These are phyloP conservation scores for Fusarium sp. DNA, from an alignment of 2,329 filamentous ascomycete genomes.

Conservation along the genomic window DNA sequence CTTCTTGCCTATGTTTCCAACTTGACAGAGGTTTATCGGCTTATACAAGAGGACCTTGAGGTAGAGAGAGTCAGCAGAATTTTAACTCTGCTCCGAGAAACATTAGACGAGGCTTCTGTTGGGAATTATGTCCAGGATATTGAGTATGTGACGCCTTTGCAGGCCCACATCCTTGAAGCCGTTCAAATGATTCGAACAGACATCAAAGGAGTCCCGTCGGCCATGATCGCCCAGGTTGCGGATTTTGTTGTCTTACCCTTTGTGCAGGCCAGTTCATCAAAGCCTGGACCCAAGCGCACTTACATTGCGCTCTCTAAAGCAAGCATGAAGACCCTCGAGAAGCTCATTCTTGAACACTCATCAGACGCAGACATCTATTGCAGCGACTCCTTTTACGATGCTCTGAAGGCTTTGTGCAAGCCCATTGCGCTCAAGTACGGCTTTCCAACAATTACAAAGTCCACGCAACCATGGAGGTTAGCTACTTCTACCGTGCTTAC, in stretches of 20 bases:
- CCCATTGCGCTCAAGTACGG: constrained; percentile 85
- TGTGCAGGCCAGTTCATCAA: constrained; percentile 54
- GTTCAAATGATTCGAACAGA: constrained; percentile 77
- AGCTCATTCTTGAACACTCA: constrained; percentile 70
- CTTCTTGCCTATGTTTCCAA: constrained; percentile 86
- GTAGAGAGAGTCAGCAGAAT: constrained; percentile 75
- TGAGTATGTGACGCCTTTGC: constrained; percentile 79
- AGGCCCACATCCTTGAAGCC: constrained; percentile 76
- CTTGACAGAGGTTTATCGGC: constrained; percentile 81
- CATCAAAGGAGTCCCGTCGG: constrained; percentile 72
- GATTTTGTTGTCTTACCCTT: constrained; percentile 81
- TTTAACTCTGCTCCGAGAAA: constrained; percentile 76
- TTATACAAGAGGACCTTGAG: constrained; percentile 75
- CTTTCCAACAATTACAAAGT: constrained; percentile 79
- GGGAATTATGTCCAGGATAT: constrained; percentile 78
- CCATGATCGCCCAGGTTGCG: constrained; percentile 77
- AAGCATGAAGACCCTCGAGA: constrained; percentile 78
- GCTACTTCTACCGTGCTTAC: constrained; percentile 79
- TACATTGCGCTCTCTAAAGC: constrained; percentile 91
- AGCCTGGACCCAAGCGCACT: constrained; percentile 71
- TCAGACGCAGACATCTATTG: constrained; percentile 76
- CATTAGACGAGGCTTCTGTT: constrained; percentile 77
- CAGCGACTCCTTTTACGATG: constrained; percentile 74
- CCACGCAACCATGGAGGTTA: constrained; percentile 80
- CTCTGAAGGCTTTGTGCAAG: constrained; percentile 74